A percentile compares a stretch with the other conserved stretches of the same genome.
phyloP scores from a whole-genome alignment of 129 eudicot species.

The Dittrichia graveolens region DNA sequence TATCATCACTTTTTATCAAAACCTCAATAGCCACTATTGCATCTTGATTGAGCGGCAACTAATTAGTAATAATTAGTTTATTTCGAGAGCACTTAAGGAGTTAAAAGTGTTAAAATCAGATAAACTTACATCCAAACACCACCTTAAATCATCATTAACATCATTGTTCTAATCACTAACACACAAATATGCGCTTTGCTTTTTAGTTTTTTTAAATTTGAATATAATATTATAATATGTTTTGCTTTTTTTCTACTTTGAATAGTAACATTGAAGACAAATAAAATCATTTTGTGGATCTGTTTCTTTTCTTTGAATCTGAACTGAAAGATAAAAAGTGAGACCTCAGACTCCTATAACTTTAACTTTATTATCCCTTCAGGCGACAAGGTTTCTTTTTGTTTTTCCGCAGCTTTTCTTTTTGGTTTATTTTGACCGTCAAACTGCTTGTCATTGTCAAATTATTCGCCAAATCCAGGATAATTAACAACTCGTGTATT shows the following conservation, averaged over 20 bases:
- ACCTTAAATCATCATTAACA: background rate
- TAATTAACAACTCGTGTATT: background rate
- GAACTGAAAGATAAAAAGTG: slow-evolving; percentile 30
- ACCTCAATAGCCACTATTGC: too few relatives aligned
- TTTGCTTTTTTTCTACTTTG: background rate
- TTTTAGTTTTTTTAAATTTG: too few relatives aligned
- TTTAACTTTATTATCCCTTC: slow-evolving; percentile 43
- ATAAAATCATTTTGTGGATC: slow-evolving; percentile 24
- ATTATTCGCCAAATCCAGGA: slow-evolving; percentile 13
- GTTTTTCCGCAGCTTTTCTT: slow-evolving; percentile 42
- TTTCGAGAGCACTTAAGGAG: too few relatives aligned
- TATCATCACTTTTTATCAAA: too few relatives aligned
- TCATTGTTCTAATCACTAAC: background rate
- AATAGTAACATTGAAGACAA: slow-evolving; percentile 34
- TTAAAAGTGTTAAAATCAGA: background rate
- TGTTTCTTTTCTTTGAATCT: slow-evolving; percentile 27
- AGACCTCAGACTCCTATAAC: slow-evolving; percentile 17
- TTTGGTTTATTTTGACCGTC: slow-evolving; percentile 41
- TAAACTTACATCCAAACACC: background rate
- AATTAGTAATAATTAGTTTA: too few relatives aligned
- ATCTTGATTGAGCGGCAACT: too few relatives aligned
- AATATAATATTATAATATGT: background rate
- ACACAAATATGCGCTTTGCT: too few relatives aligned
- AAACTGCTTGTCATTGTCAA: slow-evolving; percentile 30
- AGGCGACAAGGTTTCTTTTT: slow-evolving; percentile 39